A percentile compares a stretch with the other conserved stretches of the same genome.
phyloP scores from a whole-genome alignment of 208 protist species.

The Zelonia costaricensis region DNA sequence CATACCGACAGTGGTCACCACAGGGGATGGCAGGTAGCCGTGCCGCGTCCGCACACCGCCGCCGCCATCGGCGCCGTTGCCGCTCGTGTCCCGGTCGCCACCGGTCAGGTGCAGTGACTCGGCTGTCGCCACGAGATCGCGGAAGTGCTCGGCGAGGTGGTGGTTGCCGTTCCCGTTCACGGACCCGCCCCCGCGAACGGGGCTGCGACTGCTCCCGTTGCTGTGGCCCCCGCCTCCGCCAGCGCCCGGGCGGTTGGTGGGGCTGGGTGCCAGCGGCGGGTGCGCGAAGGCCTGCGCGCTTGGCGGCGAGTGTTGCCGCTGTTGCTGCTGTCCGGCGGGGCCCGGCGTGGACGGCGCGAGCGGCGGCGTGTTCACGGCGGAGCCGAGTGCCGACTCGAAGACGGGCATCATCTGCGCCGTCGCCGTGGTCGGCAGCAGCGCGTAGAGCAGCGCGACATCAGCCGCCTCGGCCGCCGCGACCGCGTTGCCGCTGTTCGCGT shows the following conservation, averaged over 20 bases:
- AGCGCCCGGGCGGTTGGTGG: conserved; percentile 11
- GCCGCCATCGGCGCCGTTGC: not conserved
- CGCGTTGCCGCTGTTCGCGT: not conserved
- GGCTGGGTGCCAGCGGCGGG: conserved; percentile 22
- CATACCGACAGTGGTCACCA: no score
- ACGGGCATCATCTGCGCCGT: conserved; percentile 59
- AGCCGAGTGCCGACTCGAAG: conserved; percentile 52
- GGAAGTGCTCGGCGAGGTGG: conserved; percentile 33
- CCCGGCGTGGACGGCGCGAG: conserved; percentile 7
- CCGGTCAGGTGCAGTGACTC: conserved; percentile 25
- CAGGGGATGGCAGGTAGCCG: not conserved
- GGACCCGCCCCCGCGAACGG: conserved; percentile 12
- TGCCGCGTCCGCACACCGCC: conserved; percentile 7
- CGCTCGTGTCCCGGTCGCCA: not conserved
- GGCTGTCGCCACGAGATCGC: conserved; percentile 32
- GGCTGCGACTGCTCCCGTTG: conserved; percentile 19
- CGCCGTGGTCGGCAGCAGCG: conserved; percentile 49
- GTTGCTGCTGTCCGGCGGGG: conserved; percentile 8
- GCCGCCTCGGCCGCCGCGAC: conserved; percentile 24
- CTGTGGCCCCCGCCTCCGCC: not conserved
- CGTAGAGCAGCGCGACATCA: conserved; percentile 60
- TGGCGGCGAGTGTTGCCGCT: not conserved
- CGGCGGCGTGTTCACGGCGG: conserved; percentile 12
- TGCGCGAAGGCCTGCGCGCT: conserved; percentile 8
- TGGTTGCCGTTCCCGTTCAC: conserved; percentile 4